Base-by-base conservation (phyloP, 139 green algal species). In the Micractinium sp. region DNA sequence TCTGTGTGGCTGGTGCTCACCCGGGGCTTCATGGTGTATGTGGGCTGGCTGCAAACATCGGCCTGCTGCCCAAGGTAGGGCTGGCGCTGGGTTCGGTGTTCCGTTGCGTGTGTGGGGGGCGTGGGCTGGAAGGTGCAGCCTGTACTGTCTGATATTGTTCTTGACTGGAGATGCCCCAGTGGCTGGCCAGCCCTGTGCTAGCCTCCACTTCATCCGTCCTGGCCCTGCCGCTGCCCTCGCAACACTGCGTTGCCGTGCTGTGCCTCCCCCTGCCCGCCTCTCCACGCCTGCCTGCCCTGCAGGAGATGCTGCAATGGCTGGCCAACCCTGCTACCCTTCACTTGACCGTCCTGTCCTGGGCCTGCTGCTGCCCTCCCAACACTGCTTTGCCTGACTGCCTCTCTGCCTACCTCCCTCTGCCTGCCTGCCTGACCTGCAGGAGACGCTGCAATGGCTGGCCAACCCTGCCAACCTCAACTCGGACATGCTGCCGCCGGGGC, bases 1-100 rank as follows among this genome's bases (percentile, higher is more conserved):
- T 53, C 1, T 56, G 27, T 16, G 71, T 53, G 27, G 33, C 53
- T 9, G 74, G 33, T 53, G 74, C 14, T 39, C 4, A 23, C 15
- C 60, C 16, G 60, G 60, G n/a, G n/a, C n/a, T n/a, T n/a, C n/a
- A n/a, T n/a, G n/a, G n/a, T n/a, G n/a, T n/a, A n/a, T n/a, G n/a
- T n/a, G n/a, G n/a, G n/a, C n/a, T 98, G 22, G 93, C 95, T 5
- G 94, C 96, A 29, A 97, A 97, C 89, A 92, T 97, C 31, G 95
- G 94, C 81, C 85, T 93, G n/a, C 92, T 97, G 69, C 95, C 96
- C 9, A 95, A 96, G 91, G 93, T 92, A n/a, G 20, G 87, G 1
- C 3, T 5, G 73, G 18, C 12, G n/a, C 74, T 36, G 71, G 3
- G 27, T 56, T 56, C n/a, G n/a, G n/a, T 78, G 71, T 5, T 38